Evolutionary conservation across 2,329 filamentous ascomycete species (phyloP), one percentile per base, ranked within the genome.

Genomic region (Dothistroma pini): DNA sequence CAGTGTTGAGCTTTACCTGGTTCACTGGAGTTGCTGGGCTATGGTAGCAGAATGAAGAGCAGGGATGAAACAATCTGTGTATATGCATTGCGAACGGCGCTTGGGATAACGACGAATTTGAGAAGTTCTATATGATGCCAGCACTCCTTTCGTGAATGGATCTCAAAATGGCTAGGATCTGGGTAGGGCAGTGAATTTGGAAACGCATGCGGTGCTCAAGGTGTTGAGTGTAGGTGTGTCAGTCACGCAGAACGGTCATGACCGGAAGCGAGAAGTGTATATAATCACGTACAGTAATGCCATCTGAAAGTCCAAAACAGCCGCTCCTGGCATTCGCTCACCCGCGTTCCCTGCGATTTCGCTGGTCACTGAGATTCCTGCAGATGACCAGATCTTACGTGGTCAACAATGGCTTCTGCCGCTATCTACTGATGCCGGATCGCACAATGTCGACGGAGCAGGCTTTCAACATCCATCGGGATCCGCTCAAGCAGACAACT

Each of bases 1-100:
- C 84, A 5, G 69, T 87, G 31, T 72, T 81, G 35, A 85, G 83
- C 6, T 86, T 88, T 68, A 79, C 83, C 47, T 80, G 79, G 73
- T 81, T 82, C 66, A 76, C 76, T 44, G 74, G 75, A 61, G 75
- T 75, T 52, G 79, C 78, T 56, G 79, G 78, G 44, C 57, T 80
- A 48, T 77, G 67, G 68, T 73, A 64, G 31, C 31, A 12, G 12
- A 35, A 11, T 29, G 56, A 47, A 54, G 22, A 53, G 38, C 16
- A 50, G 9, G 56, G 21, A 41, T 19, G 54, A 58, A 29, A 49
- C 10, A 51, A 38, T 29, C 57, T 59, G 47, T 63, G 53, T 54
- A 60, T 38, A 57, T 52, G 63, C 63, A 66, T 66, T 60, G 63
- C 63, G 57, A 53, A 57, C 49, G 63, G 63, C 59, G 63, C 57